phyloP scores from a whole-genome alignment of 2,329 filamentous ascomycete species.

The Botrytis galanthina region DNA sequence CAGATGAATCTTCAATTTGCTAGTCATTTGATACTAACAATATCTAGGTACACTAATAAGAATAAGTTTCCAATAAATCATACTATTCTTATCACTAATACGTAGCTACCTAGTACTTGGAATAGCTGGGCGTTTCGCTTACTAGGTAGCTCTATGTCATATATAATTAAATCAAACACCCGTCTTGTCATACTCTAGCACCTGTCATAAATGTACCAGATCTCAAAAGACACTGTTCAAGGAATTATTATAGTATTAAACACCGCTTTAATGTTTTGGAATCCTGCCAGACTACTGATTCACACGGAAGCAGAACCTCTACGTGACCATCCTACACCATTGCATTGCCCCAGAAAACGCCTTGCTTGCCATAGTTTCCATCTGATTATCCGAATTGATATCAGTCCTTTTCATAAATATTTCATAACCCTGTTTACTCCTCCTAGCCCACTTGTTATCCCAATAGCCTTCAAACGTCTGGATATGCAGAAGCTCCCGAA shows the following conservation, averaged over 20 bases:
- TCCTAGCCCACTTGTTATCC: neutral
- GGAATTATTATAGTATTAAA: neutral
- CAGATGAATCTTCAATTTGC: neutral
- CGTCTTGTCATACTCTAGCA: neutral
- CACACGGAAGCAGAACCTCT: neutral
- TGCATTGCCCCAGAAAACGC: neutral
- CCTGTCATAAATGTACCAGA: neutral
- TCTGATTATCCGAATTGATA: neutral
- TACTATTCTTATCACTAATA: no score
- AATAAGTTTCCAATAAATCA: no score
- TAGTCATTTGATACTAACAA: neutral
- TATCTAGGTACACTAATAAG: no score
- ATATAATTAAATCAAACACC: neutral
- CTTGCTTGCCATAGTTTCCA: neutral
- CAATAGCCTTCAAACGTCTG: neutral
- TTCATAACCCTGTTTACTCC: neutral
- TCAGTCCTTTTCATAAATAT: neutral
- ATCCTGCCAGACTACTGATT: neutral
- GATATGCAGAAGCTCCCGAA: neutral
- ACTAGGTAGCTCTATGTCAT: no score
- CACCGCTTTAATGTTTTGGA: neutral
- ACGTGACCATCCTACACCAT: neutral
- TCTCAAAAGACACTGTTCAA: neutral
- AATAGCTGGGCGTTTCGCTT: no score
- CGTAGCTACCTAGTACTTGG: no score